These are phyloP conservation scores for Macaranga tanarius DNA, from an alignment of 441 rosid species.

Conservation along the genomic window DNA sequence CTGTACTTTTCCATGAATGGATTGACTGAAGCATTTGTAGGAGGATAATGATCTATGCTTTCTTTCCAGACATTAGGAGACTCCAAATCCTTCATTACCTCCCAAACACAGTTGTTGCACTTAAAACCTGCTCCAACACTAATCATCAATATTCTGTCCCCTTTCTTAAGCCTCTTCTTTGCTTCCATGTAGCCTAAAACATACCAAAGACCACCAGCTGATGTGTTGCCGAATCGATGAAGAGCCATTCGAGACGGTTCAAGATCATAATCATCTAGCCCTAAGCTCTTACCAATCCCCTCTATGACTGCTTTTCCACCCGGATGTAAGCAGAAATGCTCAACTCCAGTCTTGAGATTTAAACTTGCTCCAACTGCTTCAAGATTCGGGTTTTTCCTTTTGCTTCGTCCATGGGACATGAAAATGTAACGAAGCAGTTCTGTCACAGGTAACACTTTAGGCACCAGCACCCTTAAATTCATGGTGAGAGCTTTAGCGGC, in stretches of 20 bases:
- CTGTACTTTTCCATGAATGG: conserved; percentile 53
- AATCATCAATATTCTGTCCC: conserved; percentile 63
- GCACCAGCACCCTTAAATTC: conserved; percentile 49
- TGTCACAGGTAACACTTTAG: conserved; percentile 51
- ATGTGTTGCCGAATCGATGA: conserved; percentile 75
- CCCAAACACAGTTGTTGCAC: conserved; percentile 81
- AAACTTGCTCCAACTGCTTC: conserved; percentile 31
- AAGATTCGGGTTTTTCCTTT: conserved; percentile 10
- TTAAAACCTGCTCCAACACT: conserved; percentile 84
- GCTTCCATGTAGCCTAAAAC: conserved; percentile 81
- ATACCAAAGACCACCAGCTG: conserved; percentile 82
- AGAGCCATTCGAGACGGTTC: conserved; percentile 79
- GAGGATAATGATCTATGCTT: conserved; percentile 47
- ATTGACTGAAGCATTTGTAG: conserved; percentile 29
- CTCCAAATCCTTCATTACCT: conserved; percentile 50
- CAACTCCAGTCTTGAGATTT: conserved; percentile 61
- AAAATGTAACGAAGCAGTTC: conserved; percentile 45
- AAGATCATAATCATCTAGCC: conserved; percentile 47
- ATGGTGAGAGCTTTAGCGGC: conserved; percentile 46
- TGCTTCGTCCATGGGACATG: conserved; percentile 16
- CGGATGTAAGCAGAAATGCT: conserved; percentile 74
- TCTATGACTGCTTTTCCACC: conserved; percentile 83
- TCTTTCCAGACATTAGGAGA: conserved; percentile 64
- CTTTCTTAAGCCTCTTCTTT: conserved; percentile 63
- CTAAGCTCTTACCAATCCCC: conserved; percentile 47